Base-by-base conservation (phyloP, 2,329 filamentous ascomycete species). In the Chrysoporthe cubensis region DNA sequence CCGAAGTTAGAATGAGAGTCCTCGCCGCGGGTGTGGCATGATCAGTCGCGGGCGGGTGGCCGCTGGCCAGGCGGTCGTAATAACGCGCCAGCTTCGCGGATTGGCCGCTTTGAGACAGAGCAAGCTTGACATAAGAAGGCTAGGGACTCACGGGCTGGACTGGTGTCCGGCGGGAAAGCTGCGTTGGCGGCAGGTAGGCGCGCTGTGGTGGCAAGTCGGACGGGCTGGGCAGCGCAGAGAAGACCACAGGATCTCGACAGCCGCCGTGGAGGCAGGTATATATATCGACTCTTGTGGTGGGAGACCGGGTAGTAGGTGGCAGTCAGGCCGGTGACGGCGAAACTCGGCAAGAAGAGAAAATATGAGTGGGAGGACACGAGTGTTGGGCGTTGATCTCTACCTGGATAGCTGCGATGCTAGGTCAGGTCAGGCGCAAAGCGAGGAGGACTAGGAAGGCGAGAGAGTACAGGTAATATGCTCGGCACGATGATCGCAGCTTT, bases 401-500 rank as follows among this genome's bases (percentile, higher is more conserved):
- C 57, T 60, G 26, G 57, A 44, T n/a, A n/a, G 57, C 56, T 43
- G 57, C 44, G 43, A 46, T 4, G 42, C 26, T 43, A 48, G 59
- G 59, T 61, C 37, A 60, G 57, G 21, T 44, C 57, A 59, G 57
- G 42, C 37, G 37, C 37, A 46, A 32, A 52, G 16, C 56, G 48
- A 54, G 40, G 40, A 64, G 50, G n/a, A 64, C n/a, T 5, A 32
- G 26, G 50, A 56, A 21, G 34, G 62, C 18, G 42, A 43, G 34
- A 26, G 62, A 54, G 48, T 26, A 42, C 61, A 63, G 61, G 48
- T 54, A 42, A 43, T 54, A 63, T 54, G 57, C 32, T 56, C 37
- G 61, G 48, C 56, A 34, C 46, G 61, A 63, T 56, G 48, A 63
- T 54, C 61, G 61, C 61, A 63, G 61, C 48, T 54, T 54, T 32